Percentiles rank a stretch among this genome's conserved stretches.
Evolutionary conservation across 1,284 basidiomycete species (phyloP).

Genomic region (Trichosporon coremiiforme): DNA sequence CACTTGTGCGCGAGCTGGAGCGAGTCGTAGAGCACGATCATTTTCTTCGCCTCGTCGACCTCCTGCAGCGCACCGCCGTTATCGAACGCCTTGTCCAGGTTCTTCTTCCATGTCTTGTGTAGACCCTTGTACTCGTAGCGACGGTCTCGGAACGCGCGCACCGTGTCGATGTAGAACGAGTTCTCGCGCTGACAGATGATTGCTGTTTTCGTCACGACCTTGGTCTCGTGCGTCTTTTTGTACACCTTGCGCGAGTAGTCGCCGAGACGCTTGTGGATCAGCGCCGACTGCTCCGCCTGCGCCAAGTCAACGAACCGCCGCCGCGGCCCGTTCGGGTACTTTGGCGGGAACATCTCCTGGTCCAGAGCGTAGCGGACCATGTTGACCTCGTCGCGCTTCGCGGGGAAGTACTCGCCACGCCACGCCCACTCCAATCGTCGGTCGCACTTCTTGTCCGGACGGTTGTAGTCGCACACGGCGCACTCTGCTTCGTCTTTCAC

Average conservation of each 20-base stretch:
- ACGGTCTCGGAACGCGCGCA: conserved; percentile 94
- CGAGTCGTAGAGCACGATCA: conserved; percentile 99
- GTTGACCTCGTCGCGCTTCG: conserved; percentile 96
- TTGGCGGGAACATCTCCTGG: conserved; percentile 88
- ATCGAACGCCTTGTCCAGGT: conserved; percentile 73
- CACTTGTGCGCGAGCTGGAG: conserved; percentile 99
- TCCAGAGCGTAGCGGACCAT: conserved; percentile 98
- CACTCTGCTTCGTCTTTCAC: conserved; percentile 96
- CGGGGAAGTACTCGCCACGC: conserved; percentile 98
- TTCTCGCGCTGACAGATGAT: conserved; percentile 99
- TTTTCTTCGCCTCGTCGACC: conserved; percentile 96
- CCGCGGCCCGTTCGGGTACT: conserved; percentile 69
- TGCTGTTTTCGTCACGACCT: conserved; percentile 88
- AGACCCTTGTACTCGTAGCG: conserved; percentile 99
- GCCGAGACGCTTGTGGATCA: conserved; percentile 94
- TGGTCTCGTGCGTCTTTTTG: conserved; percentile 98
- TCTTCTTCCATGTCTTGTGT: conserved; percentile 99
- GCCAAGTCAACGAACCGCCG: conserved; percentile 84
- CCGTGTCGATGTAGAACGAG: conserved; percentile 99
- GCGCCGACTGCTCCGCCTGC: conserved; percentile 82
- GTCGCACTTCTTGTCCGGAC: conserved; percentile 94
- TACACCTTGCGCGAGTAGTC: conserved; percentile 99
- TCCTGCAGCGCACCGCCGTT: conserved; percentile 76
- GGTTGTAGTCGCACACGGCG: conserved; percentile 97
- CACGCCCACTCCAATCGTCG: conserved; percentile 96